A percentile compares a stretch with the other conserved stretches of the same genome.
Evolutionary conservation across 306 rosid species (phyloP).

Genomic region (Prunus armeniaca): DNA sequence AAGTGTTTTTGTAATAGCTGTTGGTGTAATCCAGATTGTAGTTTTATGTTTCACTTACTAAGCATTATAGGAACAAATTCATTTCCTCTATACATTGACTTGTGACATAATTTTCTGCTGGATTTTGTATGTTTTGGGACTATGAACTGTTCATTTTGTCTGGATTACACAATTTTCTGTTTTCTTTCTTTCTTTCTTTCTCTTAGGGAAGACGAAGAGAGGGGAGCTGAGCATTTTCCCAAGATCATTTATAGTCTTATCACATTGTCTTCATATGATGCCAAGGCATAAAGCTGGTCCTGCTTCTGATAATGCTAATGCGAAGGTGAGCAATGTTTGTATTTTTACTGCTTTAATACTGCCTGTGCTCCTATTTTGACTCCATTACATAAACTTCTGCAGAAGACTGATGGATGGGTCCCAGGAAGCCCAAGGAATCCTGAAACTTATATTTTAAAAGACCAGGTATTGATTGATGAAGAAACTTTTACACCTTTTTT

Average conservation of each 20-base stretch:
- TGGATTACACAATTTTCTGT: background rate
- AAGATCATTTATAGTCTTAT: constrained; percentile 50
- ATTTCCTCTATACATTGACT: too few relatives aligned
- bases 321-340: constrained; percentile 41
- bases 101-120: too few relatives aligned
- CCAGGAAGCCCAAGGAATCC: constrained; percentile 85
- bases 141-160: background rate
- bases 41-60: too few relatives aligned
- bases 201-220: constrained; percentile 71
- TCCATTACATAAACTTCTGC: constrained; percentile 1
- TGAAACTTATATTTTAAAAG: constrained; percentile 69
- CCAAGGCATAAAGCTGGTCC: constrained; percentile 71
- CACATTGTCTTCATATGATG: constrained; percentile 82
- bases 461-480: constrained; percentile 42
- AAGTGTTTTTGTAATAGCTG: background rate
- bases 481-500: background rate
- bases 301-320: constrained; percentile 51
- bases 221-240: constrained; percentile 90
- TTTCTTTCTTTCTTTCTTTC: background rate
- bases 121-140: background rate
- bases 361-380: constrained; percentile 16
- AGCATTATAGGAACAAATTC: too few relatives aligned
- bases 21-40: too few relatives aligned
- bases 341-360: constrained; percentile 1
- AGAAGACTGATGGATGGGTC: constrained; percentile 57